Evolutionary conservation across 768 basidiomycete genomes (phyloP), one percentile per base, ranked within the genome.

Genomic region (Russula brevipes): DNA sequence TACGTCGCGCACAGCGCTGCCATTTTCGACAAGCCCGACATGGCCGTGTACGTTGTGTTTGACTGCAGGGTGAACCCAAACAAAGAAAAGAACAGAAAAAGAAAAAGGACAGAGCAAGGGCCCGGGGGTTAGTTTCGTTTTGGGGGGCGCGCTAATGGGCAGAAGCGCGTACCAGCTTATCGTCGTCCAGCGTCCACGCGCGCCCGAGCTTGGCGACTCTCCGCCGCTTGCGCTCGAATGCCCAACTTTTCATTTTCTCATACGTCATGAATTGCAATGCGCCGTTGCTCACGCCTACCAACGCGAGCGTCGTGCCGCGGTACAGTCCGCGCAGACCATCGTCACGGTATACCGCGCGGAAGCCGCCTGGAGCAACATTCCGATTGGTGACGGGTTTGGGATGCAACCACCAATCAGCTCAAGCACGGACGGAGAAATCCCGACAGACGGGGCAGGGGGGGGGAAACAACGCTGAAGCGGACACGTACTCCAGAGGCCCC

Each of bases 241-340:
- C 86, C 85, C 91, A 89, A 31, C 81, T 77, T 73, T 98, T 98
- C 86, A 99, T 87, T 74, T 96, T 86, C 72, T 99, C 97, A 72
- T 98, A 99, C 1, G 85, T 84, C 77, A 96, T 91, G 74, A 99
- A 99, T 73, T 98, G 97, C 45, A 97, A 79, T 0, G 94, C 93
- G 1, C 97, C 95, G 69, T 94, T 98, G 73, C 87, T 86, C 63
- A 98, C 94, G 14, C 97, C 97, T 41, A 98, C 82, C 30, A 98
- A 80, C 3, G 91, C 95, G 35, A 99, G 80, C 0, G 84, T 77
- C 5, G 94, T 95, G 1, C 97, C 97, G 59, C 87, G 87, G 72
- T 91, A 95, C 4, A 96, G 79, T 4, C 96, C 97, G 9, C 76
- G 69, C 7, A 86, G 66, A 1, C 96, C 97, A 70, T 98, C 95